Evolutionary conservation across 2,329 filamentous ascomycete genomes (phyloP).

Genomic region (Fusarium sp.): DNA sequence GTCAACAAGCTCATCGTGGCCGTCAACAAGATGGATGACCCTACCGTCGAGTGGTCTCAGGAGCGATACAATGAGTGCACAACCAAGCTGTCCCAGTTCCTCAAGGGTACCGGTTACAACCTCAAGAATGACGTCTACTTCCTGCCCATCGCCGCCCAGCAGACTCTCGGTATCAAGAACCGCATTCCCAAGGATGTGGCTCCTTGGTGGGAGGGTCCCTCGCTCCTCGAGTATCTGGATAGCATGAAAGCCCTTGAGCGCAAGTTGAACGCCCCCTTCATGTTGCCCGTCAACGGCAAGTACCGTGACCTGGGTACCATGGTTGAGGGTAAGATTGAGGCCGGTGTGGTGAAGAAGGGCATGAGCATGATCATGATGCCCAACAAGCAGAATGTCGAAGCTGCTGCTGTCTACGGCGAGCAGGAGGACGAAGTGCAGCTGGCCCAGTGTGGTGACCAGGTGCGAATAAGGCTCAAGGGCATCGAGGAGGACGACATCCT

Average conservation of each 20-base stretch:
- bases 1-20: constrained; percentile 96
- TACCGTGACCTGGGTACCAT: constrained; percentile 98
- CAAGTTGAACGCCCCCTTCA: constrained; percentile 97
- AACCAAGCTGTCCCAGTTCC: constrained; percentile 85
- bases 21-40: constrained; percentile 99
- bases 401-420: constrained; percentile 91
- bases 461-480: constrained; percentile 90
- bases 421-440: constrained; percentile 89
- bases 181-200: constrained; percentile 80
- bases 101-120: constrained; percentile 95
- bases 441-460: constrained; percentile 93
- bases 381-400: constrained; percentile 83
- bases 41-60: constrained; percentile 95
- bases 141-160: constrained; percentile 96
- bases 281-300: constrained; percentile 98
- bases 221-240: constrained; percentile 95
- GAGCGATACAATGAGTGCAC: constrained; percentile 94
- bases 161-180: constrained; percentile 87
- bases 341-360: constrained; percentile 92
- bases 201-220: constrained; percentile 90
- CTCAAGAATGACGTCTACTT: constrained; percentile 92
- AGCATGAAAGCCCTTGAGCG: constrained; percentile 92
- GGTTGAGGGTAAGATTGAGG: constrained; percentile 97
- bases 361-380: constrained; percentile 94
- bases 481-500: constrained; percentile 98